phyloP scores from a whole-genome alignment of 23 red algal genomes.

The Agarophyton chilense region DNA sequence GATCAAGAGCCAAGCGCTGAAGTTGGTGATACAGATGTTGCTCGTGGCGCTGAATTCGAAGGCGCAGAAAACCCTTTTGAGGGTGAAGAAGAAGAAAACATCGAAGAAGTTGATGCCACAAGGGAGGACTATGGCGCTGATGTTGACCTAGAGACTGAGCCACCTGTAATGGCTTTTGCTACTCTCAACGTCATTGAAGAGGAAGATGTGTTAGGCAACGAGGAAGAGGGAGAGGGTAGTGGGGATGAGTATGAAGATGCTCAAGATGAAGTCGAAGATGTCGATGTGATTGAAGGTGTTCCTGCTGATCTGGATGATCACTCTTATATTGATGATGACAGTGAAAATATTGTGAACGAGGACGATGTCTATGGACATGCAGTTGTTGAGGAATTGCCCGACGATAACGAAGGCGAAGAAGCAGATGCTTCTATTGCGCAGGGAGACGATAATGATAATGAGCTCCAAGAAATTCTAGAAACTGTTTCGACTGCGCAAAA shows the following conservation, averaged over 20 bases:
- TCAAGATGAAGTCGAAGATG: not conserved
- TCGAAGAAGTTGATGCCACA: slow-evolving; percentile 30
- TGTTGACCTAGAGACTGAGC: not conserved
- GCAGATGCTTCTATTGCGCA: not conserved
- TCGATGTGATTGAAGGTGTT: not conserved
- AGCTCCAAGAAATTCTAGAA: no score
- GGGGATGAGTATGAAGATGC: not conserved
- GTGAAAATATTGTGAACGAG: not conserved
- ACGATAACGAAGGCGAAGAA: not conserved
- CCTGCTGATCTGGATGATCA: slow-evolving; percentile 6
- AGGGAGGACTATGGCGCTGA: slow-evolving; percentile 6
- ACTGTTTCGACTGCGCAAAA: no score
- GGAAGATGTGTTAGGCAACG: not conserved
- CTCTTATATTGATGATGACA: slow-evolving; percentile 18
- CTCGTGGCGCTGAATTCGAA: not conserved
- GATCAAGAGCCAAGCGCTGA: not conserved
- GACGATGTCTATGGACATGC: not conserved
- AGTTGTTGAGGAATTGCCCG: slow-evolving; percentile 5
- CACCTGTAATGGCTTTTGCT: slow-evolving; percentile 27
- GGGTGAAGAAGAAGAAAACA: not conserved
- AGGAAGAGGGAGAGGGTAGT: not conserved
- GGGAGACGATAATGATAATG: no score
- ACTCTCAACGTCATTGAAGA: slow-evolving; percentile 13
- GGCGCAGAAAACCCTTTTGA: not conserved
- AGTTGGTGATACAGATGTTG: no score